These are phyloP conservation scores for Cryptosporidium sp. DNA, from an alignment of 169 alveolate genomes.

Conservation along the genomic window DNA sequence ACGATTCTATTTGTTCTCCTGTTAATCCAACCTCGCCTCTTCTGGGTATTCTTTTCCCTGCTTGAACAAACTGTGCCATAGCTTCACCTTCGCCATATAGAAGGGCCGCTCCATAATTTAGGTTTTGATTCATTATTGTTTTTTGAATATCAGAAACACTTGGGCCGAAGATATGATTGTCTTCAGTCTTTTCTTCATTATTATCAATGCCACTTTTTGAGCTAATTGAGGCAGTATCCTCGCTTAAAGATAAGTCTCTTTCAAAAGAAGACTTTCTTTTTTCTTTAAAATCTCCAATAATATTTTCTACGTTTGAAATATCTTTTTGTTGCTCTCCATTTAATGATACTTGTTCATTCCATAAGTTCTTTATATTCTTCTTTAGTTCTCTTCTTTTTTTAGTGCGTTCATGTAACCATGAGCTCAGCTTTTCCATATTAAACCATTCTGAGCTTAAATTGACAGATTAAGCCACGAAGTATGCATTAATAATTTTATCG, in stretches of 20 bases:
- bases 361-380: not conserved
- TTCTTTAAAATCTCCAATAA: not conserved
- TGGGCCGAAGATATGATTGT: constrained; percentile 36
- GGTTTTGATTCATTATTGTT: constrained; percentile 13
- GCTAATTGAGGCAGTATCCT: constrained; percentile 6
- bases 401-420: constrained; percentile 67
- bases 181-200: not conserved
- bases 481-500: not conserved
- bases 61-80: constrained; percentile 88
- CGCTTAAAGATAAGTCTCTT: constrained; percentile 26
- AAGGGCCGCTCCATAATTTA: constrained; percentile 77
- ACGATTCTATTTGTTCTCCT: constrained; percentile 90
- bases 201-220: not conserved
- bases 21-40: constrained; percentile 94
- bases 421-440: not conserved
- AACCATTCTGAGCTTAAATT: not conserved
- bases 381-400: constrained; percentile 18
- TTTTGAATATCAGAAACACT: constrained; percentile 5
- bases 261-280: constrained; percentile 47
- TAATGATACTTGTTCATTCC: constrained; percentile 16
- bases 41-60: constrained; percentile 91
- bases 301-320: not conserved
- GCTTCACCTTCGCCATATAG: constrained; percentile 87
- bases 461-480: not conserved
- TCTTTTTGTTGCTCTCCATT: not conserved